Base-by-base conservation (phyloP, 345 rosid species). In the Melaleuca alternifolia region DNA sequence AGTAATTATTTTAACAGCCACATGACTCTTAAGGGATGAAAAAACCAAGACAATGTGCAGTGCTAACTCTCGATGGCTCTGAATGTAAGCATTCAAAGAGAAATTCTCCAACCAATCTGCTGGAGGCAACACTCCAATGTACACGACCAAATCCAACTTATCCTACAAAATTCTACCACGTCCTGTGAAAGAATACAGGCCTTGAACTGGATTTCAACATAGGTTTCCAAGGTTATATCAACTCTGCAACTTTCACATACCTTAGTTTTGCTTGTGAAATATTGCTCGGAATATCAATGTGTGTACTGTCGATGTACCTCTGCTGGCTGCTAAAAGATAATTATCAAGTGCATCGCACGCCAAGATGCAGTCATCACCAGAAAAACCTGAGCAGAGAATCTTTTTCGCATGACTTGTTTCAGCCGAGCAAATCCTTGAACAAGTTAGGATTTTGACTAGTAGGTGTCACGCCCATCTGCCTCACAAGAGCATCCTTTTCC, bases 401-500 rank as follows among this genome's bases (percentile, higher is more conserved):
- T 56, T 51, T 51, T 28, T 52, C 50, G 1, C 24, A 56, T 33
- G 54, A 51, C 33, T 51, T 21, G 33, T 54, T 89, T 93, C 90
- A 95, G 90, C 97, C 96, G 1, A 96, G 93, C 90, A 96, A 90
- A 92, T 95, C 98, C 91, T 93, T 95, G 88, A 96, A 95, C 84
- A 95, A 92, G 87, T 93, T 95, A n/a, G 99, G 99, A 85, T 95
- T 96, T 90, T 93, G 98, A 90, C 93, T 93, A 24, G 92, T 86
- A 83, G 99, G 98, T 84, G 87, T 95, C 83, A 96, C 98, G 51
- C 99, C 99, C 98, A 96, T 93, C 91, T 96, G 96, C 93, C 99
- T 95, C 59, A 95, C 95, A 41, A 92, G 94, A 24, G 99, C 97
- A 77, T 97, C 99, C 91, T 94, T 97, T 89, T 94, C 96, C 86